phyloP scores from a whole-genome alignment of 2,329 filamentous ascomycete species.

The Diaporthe aspalathi region DNA sequence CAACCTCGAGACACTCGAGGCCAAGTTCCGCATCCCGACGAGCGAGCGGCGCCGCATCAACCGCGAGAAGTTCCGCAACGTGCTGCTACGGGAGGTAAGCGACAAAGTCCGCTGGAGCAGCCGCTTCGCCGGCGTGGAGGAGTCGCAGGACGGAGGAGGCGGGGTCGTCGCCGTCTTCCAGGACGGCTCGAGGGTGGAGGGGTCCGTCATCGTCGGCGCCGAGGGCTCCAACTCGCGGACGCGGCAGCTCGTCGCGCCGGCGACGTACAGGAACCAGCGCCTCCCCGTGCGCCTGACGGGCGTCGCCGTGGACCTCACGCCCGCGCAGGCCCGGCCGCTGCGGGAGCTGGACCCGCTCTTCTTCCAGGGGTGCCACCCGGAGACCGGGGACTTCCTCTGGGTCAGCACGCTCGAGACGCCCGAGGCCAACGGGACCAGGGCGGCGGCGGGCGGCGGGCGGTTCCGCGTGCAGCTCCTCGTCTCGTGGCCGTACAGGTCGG shows the following conservation, averaged over 20 bases:
- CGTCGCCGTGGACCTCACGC: constrained; percentile 51
- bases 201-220: constrained; percentile 53
- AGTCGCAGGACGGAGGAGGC: constrained; percentile 39
- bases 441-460: constrained; percentile 48
- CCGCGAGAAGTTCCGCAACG: constrained; percentile 49
- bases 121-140: constrained; percentile 45
- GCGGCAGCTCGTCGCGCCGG: constrained; percentile 49
- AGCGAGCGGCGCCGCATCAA: constrained; percentile 46
- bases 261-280: constrained; percentile 47
- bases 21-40: constrained; percentile 22
- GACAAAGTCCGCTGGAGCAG: constrained; percentile 50
- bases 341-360: constrained; percentile 64
- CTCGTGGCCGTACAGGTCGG: constrained; percentile 56
- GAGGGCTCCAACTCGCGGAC: constrained; percentile 54
- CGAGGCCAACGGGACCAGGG: constrained; percentile 49
- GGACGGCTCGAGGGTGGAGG: constrained; percentile 49
- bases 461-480: constrained; percentile 57
- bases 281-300: constrained; percentile 55
- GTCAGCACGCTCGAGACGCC: constrained; percentile 53
- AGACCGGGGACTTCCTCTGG: constrained; percentile 62
- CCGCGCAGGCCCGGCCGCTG: constrained; percentile 52
- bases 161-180: constrained; percentile 46
- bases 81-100: constrained; percentile 44
- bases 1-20: constrained; percentile 8
- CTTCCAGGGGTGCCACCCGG: constrained; percentile 65